These are phyloP conservation scores for Barbarea vulgaris DNA, from an alignment of 345 rosid species.

Conservation along the genomic window DNA sequence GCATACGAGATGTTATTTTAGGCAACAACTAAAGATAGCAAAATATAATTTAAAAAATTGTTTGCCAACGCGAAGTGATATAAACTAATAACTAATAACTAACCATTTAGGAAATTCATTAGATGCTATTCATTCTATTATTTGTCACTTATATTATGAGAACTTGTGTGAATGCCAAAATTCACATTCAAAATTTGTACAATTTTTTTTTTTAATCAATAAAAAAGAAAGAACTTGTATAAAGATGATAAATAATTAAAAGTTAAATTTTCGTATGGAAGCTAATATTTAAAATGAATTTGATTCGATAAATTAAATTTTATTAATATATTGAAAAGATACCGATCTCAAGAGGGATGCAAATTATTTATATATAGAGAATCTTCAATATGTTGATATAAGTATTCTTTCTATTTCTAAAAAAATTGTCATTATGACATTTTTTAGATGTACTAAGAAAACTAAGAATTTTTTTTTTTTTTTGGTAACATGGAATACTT, in stretches of 20 bases:
- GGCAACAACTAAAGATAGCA: conserved; percentile 1
- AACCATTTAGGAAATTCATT: not conserved
- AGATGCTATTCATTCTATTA: not conserved
- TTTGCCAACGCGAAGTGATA: not conserved
- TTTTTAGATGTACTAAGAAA: no score
- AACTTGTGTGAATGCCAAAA: not conserved
- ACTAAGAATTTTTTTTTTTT: no score
- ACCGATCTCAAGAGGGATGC: not conserved
- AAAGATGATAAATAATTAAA: not conserved
- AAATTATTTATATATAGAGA: not conserved
- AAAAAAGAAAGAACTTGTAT: no score
- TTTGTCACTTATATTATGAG: not conserved
- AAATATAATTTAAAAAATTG: not conserved
- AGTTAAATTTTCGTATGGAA: not conserved
- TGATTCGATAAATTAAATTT: not conserved
- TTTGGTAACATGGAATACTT: no score
- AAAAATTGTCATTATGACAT: no score
- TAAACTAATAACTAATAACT: not conserved
- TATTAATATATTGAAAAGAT: not conserved
- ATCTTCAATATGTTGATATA: no score
- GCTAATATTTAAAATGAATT: not conserved
- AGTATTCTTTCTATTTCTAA: no score
- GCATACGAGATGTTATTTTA: not conserved
- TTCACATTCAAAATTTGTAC: not conserved
- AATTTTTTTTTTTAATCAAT: no score